Evolutionary conservation across 768 basidiomycete species (phyloP), one percentile per base, ranked within the genome.

Genomic region (Mrakia gelida): DNA sequence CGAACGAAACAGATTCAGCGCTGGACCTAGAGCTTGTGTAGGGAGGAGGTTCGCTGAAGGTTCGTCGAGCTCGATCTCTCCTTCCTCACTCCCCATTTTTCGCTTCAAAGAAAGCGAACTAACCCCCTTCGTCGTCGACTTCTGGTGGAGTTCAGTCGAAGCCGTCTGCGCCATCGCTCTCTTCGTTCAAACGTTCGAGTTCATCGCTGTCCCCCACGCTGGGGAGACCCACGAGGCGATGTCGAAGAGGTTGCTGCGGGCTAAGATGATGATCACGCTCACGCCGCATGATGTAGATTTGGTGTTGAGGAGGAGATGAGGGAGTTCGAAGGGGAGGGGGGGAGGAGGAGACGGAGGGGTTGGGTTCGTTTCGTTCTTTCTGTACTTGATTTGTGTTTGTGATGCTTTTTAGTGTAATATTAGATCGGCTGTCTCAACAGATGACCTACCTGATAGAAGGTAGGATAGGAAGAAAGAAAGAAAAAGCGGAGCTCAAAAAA

Each of bases 241-340:
- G 76, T 0, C 32, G 16, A 45, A 38, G 15, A n/a, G 76, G 49
- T 43, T 77, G 76, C 18, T 71, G 30, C 45, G 34, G 23, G 76
- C 76, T 1, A 38, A 61, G 15, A 5, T 54, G 15, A 61, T 11
- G 41, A 43, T 77, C 18, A 77, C 76, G 32, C n/a, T 77, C 1
- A 77, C 76, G 52, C 76, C 76, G 3, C 32, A 71, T 32, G 68
- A 71, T 56, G 8, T 77, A 3, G 76, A 77, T 68, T 59, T 77
- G 11, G 34, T 59, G 7, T 32, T 77, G 18, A 45, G 38, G 28
- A 77, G 67, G 28, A 68, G 76, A 16, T 75, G 72, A 73, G 18
- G 32, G 32, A 52, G 71, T n/a, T n/a, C n/a, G n/a, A 8, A 72
- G 23, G n/a, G 38, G 38, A 3, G 4, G 38, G 38, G 38, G 38